Evolutionary conservation across 768 basidiomycete genomes (phyloP).

Genomic region (Collybia nuda): DNA sequence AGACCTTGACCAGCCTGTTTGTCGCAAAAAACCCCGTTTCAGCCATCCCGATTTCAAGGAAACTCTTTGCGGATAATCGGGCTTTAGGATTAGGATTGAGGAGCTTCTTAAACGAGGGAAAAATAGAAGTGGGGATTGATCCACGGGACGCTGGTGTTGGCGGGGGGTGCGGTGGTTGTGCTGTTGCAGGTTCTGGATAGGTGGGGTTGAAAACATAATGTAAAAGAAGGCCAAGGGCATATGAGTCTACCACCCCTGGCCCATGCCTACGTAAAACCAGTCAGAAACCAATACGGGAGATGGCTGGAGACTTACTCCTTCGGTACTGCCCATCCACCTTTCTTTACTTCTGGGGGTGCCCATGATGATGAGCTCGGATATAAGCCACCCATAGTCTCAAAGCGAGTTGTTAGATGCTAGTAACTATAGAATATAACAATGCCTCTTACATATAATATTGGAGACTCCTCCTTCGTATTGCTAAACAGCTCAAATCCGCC

Average conservation of each 20-base stretch:
- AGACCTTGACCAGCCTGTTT: conserved; percentile 85
- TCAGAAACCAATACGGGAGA: not conserved
- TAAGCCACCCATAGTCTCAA: conserved; percentile 67
- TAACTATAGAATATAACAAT: conserved; percentile 5
- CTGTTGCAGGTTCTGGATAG: conserved; percentile 66
- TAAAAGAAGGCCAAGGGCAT: conserved; percentile 84
- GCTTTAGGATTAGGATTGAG: conserved; percentile 86
- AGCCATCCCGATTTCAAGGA: conserved; percentile 80
- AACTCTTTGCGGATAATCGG: conserved; percentile 71
- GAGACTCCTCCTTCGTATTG: conserved; percentile 73
- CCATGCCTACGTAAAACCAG: conserved; percentile 32
- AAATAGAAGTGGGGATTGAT: conserved; percentile 70
- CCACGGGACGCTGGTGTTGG: conserved; percentile 78
- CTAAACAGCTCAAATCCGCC: conserved; percentile 93
- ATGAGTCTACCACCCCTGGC: conserved; percentile 76
- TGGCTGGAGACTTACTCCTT: conserved; percentile 64
- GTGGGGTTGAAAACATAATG: conserved; percentile 87
- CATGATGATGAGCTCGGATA: conserved; percentile 60
- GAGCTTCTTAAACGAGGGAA: conserved; percentile 82
- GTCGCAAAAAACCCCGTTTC: conserved; percentile 80
- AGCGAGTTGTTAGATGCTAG: conserved; percentile 11
- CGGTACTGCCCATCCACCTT: conserved; percentile 76
- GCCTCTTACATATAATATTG: conserved; percentile 76
- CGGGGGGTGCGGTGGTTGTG: conserved; percentile 72
- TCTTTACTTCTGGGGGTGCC: conserved; percentile 86